Conservation (phyloP, 2,329 filamentous ascomycete genomes). For the Plectosphaerella cucumerina region DNA sequence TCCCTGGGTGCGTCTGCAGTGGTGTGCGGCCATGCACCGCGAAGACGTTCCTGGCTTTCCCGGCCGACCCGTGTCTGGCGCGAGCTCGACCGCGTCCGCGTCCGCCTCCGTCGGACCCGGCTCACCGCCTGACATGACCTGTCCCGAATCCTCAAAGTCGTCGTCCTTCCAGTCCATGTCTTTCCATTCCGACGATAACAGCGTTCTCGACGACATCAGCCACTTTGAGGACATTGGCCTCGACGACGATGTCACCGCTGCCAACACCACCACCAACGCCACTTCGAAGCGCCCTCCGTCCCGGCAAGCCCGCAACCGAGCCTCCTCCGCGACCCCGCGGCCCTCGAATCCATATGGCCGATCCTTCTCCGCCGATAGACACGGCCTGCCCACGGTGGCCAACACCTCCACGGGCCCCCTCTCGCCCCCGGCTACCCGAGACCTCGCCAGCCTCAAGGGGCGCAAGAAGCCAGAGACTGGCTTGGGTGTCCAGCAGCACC, state of each 20-base stretch:
- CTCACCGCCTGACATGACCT: constrained; percentile 70
- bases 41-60: not conserved
- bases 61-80: not conserved
- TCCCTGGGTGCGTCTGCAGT: not conserved
- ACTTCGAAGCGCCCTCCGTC: constrained; percentile 20
- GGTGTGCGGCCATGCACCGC: not conserved
- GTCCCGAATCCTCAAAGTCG: constrained; percentile 85
- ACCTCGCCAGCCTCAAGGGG: constrained; percentile 18
- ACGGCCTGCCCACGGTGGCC: constrained; percentile 17
- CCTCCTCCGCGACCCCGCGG: constrained; percentile 14
- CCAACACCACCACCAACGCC: constrained; percentile 18
- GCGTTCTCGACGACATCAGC: constrained; percentile 65
- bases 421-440: constrained; percentile 21
- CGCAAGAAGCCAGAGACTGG: not conserved
- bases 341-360: constrained; percentile 11
- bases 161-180: constrained; percentile 71
- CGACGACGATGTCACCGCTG: constrained; percentile 50
- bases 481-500: constrained; percentile 17
- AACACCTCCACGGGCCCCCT: constrained; percentile 7
- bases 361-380: constrained; percentile 10
- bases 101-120: constrained; percentile 36
- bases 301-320: constrained; percentile 10
- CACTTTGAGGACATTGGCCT: constrained; percentile 95
- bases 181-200: constrained; percentile 69
- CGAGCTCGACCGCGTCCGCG: not conserved